phyloP scores from a whole-genome alignment of 2,329 filamentous ascomycete species.

The Aspergillus felis region DNA sequence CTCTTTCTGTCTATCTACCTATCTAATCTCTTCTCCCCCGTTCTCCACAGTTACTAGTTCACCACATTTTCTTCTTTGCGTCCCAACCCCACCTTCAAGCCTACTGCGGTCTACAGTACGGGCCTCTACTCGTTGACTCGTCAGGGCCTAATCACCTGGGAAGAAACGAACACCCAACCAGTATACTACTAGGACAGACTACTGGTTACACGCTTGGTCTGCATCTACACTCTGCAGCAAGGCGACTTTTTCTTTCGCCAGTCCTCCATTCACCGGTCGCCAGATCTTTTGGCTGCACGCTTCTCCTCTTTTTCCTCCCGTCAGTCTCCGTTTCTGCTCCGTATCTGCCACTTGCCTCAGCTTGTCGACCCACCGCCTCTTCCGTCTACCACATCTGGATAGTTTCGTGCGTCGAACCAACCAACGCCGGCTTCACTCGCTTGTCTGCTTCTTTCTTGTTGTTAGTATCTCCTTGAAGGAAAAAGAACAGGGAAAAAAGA shows the following conservation, averaged over 20 bases:
- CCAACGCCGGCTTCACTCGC: constrained; percentile 2
- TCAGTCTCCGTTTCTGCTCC: neutral
- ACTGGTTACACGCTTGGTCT: constrained; percentile 14
- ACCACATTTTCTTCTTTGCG: neutral
- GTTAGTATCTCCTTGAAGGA: neutral
- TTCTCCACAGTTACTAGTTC: neutral
- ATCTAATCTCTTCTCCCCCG: neutral
- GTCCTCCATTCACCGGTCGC: constrained; percentile 20
- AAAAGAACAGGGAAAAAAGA: neutral
- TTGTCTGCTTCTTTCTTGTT: neutral
- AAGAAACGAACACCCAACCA: neutral
- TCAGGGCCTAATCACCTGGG: neutral
- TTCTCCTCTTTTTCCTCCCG: neutral
- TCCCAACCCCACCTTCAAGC: neutral
- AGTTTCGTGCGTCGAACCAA: neutral
- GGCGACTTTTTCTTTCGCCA: constrained; percentile 10
- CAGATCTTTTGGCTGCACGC: constrained; percentile 13
- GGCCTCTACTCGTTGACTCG: constrained; percentile 1
- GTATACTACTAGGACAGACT: neutral
- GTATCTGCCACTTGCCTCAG: neutral
- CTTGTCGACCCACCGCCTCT: neutral
- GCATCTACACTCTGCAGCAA: constrained; percentile 13
- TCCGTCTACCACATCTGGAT: neutral
- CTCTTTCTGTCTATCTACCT: neutral
- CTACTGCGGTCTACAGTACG: neutral